Percentiles rank a stretch among this genome's conserved stretches.
Conservation (phyloP, 1,284 basidiomycete genomes). For the Farysia itapuensis region DNA sequence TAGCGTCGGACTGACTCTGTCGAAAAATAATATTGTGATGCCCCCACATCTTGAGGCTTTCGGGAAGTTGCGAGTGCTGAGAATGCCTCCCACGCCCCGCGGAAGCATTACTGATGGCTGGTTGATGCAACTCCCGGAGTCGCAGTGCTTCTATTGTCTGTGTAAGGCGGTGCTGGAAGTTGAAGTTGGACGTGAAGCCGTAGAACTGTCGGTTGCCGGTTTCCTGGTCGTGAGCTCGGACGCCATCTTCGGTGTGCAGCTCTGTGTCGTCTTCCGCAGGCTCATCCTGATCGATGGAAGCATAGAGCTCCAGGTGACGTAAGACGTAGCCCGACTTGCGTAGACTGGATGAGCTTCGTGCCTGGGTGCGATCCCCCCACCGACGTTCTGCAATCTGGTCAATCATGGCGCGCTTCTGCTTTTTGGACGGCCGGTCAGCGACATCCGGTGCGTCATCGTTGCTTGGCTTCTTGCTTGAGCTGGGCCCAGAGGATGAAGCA, state of each 20-base stretch:
- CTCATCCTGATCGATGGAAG: slow-evolving; percentile 31
- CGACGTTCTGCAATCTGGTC: slow-evolving; percentile 29
- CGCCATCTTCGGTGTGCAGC: slow-evolving; percentile 33
- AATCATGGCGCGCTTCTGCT: slow-evolving; percentile 30
- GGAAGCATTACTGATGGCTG: neutral
- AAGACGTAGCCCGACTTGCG: slow-evolving; percentile 26
- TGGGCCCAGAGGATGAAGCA: neutral
- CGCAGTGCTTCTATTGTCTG: slow-evolving; percentile 30
- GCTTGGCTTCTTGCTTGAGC: slow-evolving; percentile 1
- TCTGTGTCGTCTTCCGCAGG: slow-evolving; percentile 11
- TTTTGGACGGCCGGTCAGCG: slow-evolving; percentile 7
- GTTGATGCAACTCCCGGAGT: slow-evolving; percentile 24
- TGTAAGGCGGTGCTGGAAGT: slow-evolving; percentile 34
- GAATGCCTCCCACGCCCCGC: neutral
- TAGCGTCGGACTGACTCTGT: slow-evolving; percentile 14
- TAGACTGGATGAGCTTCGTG: slow-evolving; percentile 7
- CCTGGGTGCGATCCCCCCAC: slow-evolving; percentile 16
- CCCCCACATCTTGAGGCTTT: slow-evolving; percentile 36
- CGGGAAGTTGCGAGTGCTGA: slow-evolving; percentile 6
- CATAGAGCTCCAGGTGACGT: slow-evolving; percentile 29
- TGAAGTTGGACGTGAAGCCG: slow-evolving; percentile 41
- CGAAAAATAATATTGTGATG: slow-evolving; percentile 40
- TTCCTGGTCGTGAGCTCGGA: slow-evolving; percentile 34
- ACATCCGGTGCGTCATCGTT: slow-evolving; percentile 5
- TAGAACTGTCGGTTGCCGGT: slow-evolving; percentile 42